These are phyloP conservation scores for Triangularia setosa DNA, from an alignment of 2,329 filamentous ascomycete species.

Conservation along the genomic window DNA sequence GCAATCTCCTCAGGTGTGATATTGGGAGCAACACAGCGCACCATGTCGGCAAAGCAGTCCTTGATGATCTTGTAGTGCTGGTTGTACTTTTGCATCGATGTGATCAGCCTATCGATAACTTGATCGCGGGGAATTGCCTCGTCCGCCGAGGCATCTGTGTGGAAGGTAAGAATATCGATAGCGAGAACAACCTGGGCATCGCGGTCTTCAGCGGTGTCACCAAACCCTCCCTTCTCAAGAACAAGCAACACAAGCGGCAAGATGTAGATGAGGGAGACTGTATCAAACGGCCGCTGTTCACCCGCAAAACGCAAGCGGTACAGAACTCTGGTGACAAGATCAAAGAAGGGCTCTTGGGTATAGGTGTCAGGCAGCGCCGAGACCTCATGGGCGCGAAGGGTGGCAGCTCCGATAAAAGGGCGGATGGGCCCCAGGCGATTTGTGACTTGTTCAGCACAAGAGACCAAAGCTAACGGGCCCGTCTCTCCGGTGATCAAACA, in stretches of 20 bases:
- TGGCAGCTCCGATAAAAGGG: conserved; percentile 82
- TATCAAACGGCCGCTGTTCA: conserved; percentile 91
- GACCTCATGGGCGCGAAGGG: conserved; percentile 72
- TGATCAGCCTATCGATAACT: conserved; percentile 67
- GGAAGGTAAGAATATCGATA: conserved; percentile 83
- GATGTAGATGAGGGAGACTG: conserved; percentile 81
- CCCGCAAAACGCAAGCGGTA: conserved; percentile 87
- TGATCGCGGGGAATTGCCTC: conserved; percentile 71
- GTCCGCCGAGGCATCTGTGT: conserved; percentile 76
- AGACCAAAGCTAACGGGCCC: conserved; percentile 73
- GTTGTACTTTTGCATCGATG: conserved; percentile 80
- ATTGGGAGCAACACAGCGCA: conserved; percentile 78
- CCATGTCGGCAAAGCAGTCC: conserved; percentile 84
- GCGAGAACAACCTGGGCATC: conserved; percentile 89
- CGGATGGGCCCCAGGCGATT: conserved; percentile 70
- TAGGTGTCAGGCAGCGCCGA: conserved; percentile 68
- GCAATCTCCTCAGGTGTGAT: conserved; percentile 69
- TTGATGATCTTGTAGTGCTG: conserved; percentile 95
- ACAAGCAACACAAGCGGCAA: conserved; percentile 78
- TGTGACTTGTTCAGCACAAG: conserved; percentile 72
- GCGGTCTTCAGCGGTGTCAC: conserved; percentile 67
- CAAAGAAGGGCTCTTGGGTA: conserved; percentile 75
- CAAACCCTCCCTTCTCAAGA: conserved; percentile 74
- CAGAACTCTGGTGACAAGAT: conserved; percentile 80
- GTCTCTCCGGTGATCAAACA: conserved; percentile 76